Evolutionary conservation across 129 eudicot species (phyloP).

Genomic region (Flaveria ramosissima): DNA sequence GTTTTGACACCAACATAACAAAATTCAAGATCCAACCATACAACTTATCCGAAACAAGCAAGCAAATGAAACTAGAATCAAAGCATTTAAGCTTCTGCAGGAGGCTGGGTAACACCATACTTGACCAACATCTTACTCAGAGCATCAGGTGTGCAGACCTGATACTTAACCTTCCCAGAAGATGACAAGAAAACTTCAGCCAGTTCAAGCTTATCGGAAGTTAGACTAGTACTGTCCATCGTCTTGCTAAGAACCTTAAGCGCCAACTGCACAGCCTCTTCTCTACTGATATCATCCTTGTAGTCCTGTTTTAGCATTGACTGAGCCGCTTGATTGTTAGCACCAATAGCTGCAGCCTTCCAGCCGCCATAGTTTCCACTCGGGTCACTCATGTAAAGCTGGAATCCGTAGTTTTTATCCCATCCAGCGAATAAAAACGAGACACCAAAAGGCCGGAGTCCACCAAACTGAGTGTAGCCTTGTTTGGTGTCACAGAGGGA

Average conservation of each 20-base stretch:
- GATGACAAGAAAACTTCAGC: constrained; percentile 71
- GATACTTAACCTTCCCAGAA: constrained; percentile 71
- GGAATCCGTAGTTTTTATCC: constrained; percentile 88
- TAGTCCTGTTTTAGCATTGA: constrained; percentile 88
- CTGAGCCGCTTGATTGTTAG: constrained; percentile 86
- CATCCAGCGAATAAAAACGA: constrained; percentile 88
- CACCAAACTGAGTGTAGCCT: constrained; percentile 95
- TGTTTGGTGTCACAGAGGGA: constrained; percentile 92
- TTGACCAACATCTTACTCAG: constrained; percentile 59
- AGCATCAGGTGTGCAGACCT: constrained; percentile 62
- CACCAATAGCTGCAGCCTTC: constrained; percentile 89
- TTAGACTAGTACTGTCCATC: constrained; percentile 83
- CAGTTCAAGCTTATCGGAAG: constrained; percentile 80
- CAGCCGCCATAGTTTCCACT: constrained; percentile 92
- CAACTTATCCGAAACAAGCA: constrained; percentile 9
- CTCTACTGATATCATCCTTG: constrained; percentile 71
- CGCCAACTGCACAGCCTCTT: constrained; percentile 76
- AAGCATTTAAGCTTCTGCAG: constrained; percentile 47
- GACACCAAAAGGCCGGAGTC: constrained; percentile 91
- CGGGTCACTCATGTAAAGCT: constrained; percentile 93
- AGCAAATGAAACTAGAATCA: not conserved
- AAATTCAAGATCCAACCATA: constrained; percentile 17
- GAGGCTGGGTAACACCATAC: constrained; percentile 69
- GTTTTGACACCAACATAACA: not conserved
- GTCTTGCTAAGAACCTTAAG: constrained; percentile 88